Percentiles rank a stretch among this genome's conserved stretches.
These are phyloP conservation scores for Phytophthora litchii DNA, from an alignment of 352 stramenopile species.

Conservation along the genomic window DNA sequence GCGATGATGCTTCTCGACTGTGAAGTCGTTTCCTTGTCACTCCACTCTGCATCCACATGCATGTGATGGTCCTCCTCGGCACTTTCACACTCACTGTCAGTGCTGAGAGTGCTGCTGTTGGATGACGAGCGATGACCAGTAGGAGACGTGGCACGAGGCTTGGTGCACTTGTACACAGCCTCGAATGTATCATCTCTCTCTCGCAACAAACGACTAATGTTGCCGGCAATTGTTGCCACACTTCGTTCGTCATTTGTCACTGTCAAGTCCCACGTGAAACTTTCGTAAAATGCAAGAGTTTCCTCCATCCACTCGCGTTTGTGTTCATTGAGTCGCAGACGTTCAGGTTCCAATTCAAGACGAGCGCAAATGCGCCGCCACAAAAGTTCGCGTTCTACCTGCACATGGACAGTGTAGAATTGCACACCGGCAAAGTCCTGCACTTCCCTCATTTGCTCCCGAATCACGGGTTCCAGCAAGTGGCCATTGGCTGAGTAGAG, in stretches of 20 bases:
- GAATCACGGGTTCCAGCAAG: slow-evolving; percentile 83
- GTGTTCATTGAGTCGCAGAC: slow-evolving; percentile 81
- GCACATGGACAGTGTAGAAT: slow-evolving; percentile 87
- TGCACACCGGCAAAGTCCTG: slow-evolving; percentile 71
- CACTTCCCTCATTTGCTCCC: slow-evolving; percentile 84
- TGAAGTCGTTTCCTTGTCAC: background rate
- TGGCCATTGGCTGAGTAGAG: slow-evolving; percentile 78
- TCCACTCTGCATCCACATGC: slow-evolving; percentile 16
- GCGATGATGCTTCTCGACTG: slow-evolving; percentile 63
- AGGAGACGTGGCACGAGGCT: slow-evolving; percentile 26
- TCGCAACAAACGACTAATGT: slow-evolving; percentile 52
- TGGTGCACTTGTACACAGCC: slow-evolving; percentile 63
- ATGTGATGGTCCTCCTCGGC: slow-evolving; percentile 35
- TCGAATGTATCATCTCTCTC: slow-evolving; percentile 72
- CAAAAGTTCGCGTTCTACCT: slow-evolving; percentile 75
- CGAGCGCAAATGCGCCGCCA: slow-evolving; percentile 78
- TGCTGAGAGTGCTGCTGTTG: slow-evolving; percentile 60
- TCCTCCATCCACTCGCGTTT: slow-evolving; percentile 88
- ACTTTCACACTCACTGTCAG: slow-evolving; percentile 79
- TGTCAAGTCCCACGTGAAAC: slow-evolving; percentile 78
- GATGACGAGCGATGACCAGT: slow-evolving; percentile 24
- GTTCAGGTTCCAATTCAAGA: slow-evolving; percentile 71
- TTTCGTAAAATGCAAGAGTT: slow-evolving; percentile 81
- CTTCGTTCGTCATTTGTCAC: slow-evolving; percentile 70
- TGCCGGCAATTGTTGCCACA: slow-evolving; percentile 56